A percentile compares a stretch with the other conserved stretches of the same genome.
phyloP scores from a whole-genome alignment of 805 yeast genomes.

The Hanseniaspora guilliermondii region DNA sequence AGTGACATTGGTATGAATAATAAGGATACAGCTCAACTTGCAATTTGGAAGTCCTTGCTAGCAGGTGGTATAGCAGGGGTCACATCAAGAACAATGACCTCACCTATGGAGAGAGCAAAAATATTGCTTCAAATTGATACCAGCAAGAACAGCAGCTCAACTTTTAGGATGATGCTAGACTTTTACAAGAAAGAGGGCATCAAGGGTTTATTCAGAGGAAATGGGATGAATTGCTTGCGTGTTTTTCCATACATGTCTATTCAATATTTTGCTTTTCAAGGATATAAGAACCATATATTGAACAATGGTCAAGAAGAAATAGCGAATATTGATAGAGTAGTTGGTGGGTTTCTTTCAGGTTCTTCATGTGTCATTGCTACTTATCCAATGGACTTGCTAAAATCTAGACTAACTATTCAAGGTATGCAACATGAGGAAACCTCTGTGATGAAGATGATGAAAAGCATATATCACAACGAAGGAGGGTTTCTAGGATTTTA shows the following conservation, averaged over 20 bases:
- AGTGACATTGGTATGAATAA: background rate
- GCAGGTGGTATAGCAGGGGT: slow-evolving; percentile 76
- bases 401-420: slow-evolving; percentile 80
- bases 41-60: slow-evolving; percentile 38
- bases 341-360: slow-evolving; percentile 77
- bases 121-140: slow-evolving; percentile 81
- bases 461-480: slow-evolving; percentile 53
- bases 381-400: slow-evolving; percentile 81
- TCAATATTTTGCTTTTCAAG: slow-evolving; percentile 77
- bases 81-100: slow-evolving; percentile 75
- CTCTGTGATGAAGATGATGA: slow-evolving; percentile 30
- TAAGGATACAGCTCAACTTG: slow-evolving; percentile 5
- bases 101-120: slow-evolving; percentile 91
- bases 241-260: slow-evolving; percentile 91
- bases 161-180: slow-evolving; percentile 39
- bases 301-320: slow-evolving; percentile 16
- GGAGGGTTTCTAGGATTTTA: slow-evolving; percentile 74
- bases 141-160: background rate
- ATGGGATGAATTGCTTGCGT: slow-evolving; percentile 76
- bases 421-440: slow-evolving; percentile 43
- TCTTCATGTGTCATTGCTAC: slow-evolving; percentile 66
- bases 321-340: slow-evolving; percentile 39
- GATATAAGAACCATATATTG: slow-evolving; percentile 35
- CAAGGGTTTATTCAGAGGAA: slow-evolving; percentile 80
- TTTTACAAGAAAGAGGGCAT: slow-evolving; percentile 89